These are phyloP conservation scores for Sugiyamaella lignohabitans DNA, from an alignment of 805 yeast genomes.

Conservation along the genomic window DNA sequence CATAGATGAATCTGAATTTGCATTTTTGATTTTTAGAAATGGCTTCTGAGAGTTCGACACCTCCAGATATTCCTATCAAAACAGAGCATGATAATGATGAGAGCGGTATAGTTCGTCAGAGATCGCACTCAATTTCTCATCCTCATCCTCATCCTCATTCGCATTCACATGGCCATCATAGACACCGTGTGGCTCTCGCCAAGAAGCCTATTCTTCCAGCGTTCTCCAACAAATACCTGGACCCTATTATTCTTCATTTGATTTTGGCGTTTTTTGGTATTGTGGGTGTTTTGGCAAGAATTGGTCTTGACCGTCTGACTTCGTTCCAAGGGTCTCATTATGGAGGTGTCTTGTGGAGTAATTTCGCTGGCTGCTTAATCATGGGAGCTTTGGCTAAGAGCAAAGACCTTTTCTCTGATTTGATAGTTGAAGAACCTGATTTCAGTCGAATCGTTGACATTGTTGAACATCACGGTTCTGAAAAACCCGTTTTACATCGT, in stretches of 20 bases:
- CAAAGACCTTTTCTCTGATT: constrained; percentile 27
- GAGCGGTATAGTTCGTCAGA: not conserved
- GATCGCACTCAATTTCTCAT: not conserved
- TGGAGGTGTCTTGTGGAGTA: constrained; percentile 67
- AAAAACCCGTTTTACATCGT: constrained; percentile 5
- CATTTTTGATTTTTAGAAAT: too few species aligned
- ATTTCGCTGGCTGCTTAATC: constrained; percentile 62
- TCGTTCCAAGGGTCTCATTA: constrained; percentile 43
- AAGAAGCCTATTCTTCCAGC: not conserved
- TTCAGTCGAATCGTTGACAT: not conserved
- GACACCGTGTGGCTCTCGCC: not conserved
- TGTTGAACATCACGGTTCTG: not conserved
- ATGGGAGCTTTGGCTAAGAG: constrained; percentile 51
- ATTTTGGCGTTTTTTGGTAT: constrained; percentile 38
- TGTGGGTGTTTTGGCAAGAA: constrained; percentile 49
- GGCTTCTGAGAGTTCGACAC: not conserved
- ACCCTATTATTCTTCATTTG: constrained; percentile 5
- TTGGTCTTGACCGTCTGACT: constrained; percentile 48
- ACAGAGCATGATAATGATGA: not conserved
- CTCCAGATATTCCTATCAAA: not conserved
- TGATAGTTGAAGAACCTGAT: constrained; percentile 18
- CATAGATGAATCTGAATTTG: not conserved
- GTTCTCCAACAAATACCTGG: not conserved
- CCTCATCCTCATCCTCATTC: too few species aligned
- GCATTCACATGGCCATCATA: not conserved